Base-by-base conservation (phyloP, 345 rosid genomes). In the Salix purpurea region DNA sequence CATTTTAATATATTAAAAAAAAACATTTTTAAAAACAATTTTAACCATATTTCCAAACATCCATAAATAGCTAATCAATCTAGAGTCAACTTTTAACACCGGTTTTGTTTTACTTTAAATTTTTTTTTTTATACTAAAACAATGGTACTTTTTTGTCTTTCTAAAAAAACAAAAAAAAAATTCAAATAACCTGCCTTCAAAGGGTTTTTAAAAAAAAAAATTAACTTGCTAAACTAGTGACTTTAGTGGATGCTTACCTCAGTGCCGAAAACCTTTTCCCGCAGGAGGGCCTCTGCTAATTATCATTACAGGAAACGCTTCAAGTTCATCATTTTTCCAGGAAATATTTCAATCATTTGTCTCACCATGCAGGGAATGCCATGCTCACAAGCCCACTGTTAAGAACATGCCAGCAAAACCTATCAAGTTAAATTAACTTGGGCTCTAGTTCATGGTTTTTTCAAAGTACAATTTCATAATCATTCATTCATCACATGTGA, bases 281-380 rank as follows among this genome's bases (percentile, higher is more conserved):
- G 26, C 4, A n/a, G 23, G 14, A n/a, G 24, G 13, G 13, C 26
- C 28, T 21, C 61, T n/a, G 61, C 26, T 9, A n/a, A n/a, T 56
- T 56, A 24, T 56, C 62, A n/a, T 8, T 3, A 4, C 5, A 8
- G 10, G 4, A 56, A 56, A 56, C 62, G 13, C 62, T 36, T 48
- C 78, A 67, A 74, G 74, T 72, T 81, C 81, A 15, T 69, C 76
- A 28, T 73, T 79, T 42, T 84, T 75, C 21, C 69, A 18, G 75
- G 84, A 76, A 80, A 32, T 86, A 36, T 60, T 86, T 39, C 72
- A 3, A 24, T 61, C 84, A 65, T 65, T 89, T 72, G 28, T 86
- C 61, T 83, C 82, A 21, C 87, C 89, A 30, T 86, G 89, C 83
- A 76, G 79, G 77, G 84, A 82, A 74, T 85, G 88, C 79, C 81